Evolutionary conservation across 2,329 filamentous ascomycete genomes (phyloP), one percentile per base, ranked within the genome.

Genomic region (Dothiorella sarmentorum): DNA sequence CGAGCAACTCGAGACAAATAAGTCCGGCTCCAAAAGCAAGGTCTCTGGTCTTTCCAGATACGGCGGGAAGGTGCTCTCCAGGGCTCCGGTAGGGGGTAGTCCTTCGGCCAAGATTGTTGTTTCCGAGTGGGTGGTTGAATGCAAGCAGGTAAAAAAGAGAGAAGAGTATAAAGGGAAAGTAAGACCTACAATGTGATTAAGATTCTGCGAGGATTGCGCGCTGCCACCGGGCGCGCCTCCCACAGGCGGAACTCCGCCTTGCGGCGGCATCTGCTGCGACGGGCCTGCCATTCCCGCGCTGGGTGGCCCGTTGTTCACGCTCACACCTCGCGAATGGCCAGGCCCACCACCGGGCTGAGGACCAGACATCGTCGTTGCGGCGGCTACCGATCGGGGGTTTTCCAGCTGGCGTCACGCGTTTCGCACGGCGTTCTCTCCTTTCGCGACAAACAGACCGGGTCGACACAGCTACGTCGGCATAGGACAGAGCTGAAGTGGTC

Each of bases 111-210:
- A 31, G 29, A 31, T 10, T 11, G 15, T 31, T 9, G 29, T 15
- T 13, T 37, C 45, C 45, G 17, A 31, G 4, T 13, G 17, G 29
- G 3, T 6, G 18, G 9, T n/a, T 9, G 15, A 6, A 55, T 22
- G 17, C 6, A 44, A 10, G 17, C 22, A 22, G 26, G 38, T 57
- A 7, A 42, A 26, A 38, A 10, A 60, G 38, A 40, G 31, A 20
- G 37, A 59, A 42, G 45, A 38, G 58, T 24, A 45, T 17, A 56
- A 7, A 60, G 45, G n/a, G 18, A 62, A 60, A 13, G 7, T 44
- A 4, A 18, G 26, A 80, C 92, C 83, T 82, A 97, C 93, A 74
- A 97, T 97, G 66, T 96, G 91, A 68, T 97, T 97, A 1, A 97
- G 75, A 69, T 97, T 96, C 68, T 95, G 90, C 63, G 93, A 91